Base-by-base conservation (phyloP, 2,329 filamentous ascomycete species). In the Tolypocladium guangdongense region DNA sequence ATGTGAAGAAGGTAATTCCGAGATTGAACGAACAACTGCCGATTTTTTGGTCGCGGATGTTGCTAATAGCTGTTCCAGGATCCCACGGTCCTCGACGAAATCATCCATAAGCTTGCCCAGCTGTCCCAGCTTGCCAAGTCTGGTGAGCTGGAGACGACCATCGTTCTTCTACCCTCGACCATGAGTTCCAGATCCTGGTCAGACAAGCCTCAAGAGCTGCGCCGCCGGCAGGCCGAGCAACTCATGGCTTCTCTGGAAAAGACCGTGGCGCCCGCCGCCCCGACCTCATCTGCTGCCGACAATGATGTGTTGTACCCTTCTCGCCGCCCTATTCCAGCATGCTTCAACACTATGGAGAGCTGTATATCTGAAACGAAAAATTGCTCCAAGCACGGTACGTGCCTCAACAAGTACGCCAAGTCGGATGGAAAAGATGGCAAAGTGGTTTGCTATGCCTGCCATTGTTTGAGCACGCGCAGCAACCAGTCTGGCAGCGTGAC, bases 341-440 rank as follows among this genome's bases (percentile, higher is more conserved):
- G 92, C 78, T 92, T 95, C 75, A 67, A 75, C 51, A 84, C 84
- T 2, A 71, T 83, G 60, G 81, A 84, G 41, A 74, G 78, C 54
- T 97, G 92, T 72, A 72, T 78, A 50, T 76, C 77, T 54, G 75
- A 74, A 41, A 99, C 93, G 2, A 79, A 82, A 62, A 83, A 82
- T 66, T 99, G 93, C 78, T 89, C 87, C 16, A 83, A 86, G 52
- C 90, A 93, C 69, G 93, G 93, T 48, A 65, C 70, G 32, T 97
- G 93, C 74, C 74, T 78, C 59, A 76, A 86, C 66, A 86, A 85
- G 64, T 90, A 81, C 58, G 71, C 71, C 43, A 66, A 65, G 51
- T 67, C 71, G 16, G 65, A 66, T 51, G 74, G 76, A 54, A 59
- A 58, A 10, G 68, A 69, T 12, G 68, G 66, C 54, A 67, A 62